A percentile compares a stretch with the other conserved stretches of the same genome.
These are phyloP conservation scores for Hypoxylon sp. DNA, from an alignment of 2,329 filamentous ascomycete genomes.

Conservation along the genomic window DNA sequence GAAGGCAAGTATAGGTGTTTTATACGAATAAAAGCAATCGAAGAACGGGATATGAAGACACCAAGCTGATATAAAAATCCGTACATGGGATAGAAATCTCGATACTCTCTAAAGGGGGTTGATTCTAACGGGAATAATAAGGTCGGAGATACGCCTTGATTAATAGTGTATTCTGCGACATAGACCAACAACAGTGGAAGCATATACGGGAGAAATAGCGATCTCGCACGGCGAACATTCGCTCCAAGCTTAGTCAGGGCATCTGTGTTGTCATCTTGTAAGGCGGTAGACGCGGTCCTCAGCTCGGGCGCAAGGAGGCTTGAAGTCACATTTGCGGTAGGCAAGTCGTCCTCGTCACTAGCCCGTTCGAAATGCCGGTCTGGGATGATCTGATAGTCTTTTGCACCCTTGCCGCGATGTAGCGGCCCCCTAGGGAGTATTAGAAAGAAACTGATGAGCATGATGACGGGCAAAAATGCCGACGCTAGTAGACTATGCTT, in stretches of 20 bases:
- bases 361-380: conserved; percentile 60
- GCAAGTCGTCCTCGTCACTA: conserved; percentile 55
- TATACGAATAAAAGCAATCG: conserved; percentile 87
- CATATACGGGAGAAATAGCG: conserved; percentile 86
- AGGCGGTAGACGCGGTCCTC: conserved; percentile 59
- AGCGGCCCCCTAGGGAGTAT: conserved; percentile 80
- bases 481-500: conserved; percentile 81
- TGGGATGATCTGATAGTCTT: conserved; percentile 69
- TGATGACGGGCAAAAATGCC: conserved; percentile 83
- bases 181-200: conserved; percentile 92
- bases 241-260: conserved; percentile 56
- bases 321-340: conserved; percentile 61
- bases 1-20: conserved; percentile 86
- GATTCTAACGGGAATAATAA: conserved; percentile 84
- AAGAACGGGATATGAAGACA: conserved; percentile 94
- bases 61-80: conserved; percentile 95
- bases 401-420: conserved; percentile 60
- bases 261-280: conserved; percentile 55
- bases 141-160: conserved; percentile 92
- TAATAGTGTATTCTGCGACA: conserved; percentile 96
- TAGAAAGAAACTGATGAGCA: conserved; percentile 89
- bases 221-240: conserved; percentile 76
- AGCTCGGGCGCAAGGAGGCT: conserved; percentile 65
- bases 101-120: conserved; percentile 84
- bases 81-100: conserved; percentile 95